Conservation (phyloP, 1,284 basidiomycete species). For the Marasmius oreades region DNA sequence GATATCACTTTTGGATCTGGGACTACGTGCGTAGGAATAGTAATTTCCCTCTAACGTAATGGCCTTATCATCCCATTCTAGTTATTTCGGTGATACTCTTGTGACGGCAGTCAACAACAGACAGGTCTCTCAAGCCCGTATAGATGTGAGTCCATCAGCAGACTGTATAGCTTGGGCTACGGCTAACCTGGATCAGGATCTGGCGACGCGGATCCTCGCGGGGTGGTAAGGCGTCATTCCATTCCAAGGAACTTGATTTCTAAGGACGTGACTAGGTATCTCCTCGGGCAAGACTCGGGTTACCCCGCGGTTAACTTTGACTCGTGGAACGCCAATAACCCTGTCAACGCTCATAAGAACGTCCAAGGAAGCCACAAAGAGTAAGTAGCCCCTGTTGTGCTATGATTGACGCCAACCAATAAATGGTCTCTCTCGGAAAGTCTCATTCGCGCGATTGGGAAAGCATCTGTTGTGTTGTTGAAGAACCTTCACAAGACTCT, state of each 20-base stretch:
- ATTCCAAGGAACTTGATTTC: slow-evolving; percentile 1
- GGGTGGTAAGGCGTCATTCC: slow-evolving; percentile 38
- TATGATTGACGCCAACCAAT: too few relatives aligned
- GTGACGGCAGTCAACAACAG: slow-evolving; percentile 51
- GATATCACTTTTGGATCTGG: slow-evolving; percentile 40
- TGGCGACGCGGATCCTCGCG: slow-evolving; percentile 62
- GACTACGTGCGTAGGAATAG: slow-evolving; percentile 20
- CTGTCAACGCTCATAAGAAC: slow-evolving; percentile 50
- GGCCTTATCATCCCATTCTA: slow-evolving; percentile 3
- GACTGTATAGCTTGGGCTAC: slow-evolving; percentile 10
- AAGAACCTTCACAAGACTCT: slow-evolving; percentile 62
- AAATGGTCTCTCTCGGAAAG: slow-evolving; percentile 26
- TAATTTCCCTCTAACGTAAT: background rate
- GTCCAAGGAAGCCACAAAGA: slow-evolving; percentile 64
- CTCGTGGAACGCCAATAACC: slow-evolving; percentile 33
- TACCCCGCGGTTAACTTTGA: slow-evolving; percentile 49
- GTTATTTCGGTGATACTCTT: slow-evolving; percentile 50
- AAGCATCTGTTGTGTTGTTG: slow-evolving; percentile 68
- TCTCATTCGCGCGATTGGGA: slow-evolving; percentile 64
- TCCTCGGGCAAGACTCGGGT: slow-evolving; percentile 55
- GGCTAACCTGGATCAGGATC: slow-evolving; percentile 37
- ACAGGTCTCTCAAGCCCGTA: slow-evolving; percentile 42
- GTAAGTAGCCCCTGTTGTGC: too few relatives aligned
- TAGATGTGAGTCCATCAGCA: slow-evolving; percentile 36
- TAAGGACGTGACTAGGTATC: slow-evolving; percentile 35